Conservation (phyloP, 2,329 filamentous ascomycete genomes). For the Aspergillus sclerotialis region DNA sequence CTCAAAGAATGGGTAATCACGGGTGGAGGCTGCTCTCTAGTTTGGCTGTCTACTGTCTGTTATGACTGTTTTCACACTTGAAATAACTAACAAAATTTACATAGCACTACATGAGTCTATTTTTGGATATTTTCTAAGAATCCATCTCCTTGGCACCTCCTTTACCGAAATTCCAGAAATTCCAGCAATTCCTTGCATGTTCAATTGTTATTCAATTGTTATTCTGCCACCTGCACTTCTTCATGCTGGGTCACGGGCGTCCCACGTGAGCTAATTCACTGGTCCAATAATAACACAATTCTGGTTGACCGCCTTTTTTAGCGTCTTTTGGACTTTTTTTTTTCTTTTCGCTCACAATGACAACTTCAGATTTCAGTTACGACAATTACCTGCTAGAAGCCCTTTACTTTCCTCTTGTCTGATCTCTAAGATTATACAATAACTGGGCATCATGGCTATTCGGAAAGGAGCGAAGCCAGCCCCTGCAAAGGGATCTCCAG, state of each 20-base stretch:
- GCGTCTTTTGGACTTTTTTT: constrained; percentile 14
- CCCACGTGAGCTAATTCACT: constrained; percentile 6
- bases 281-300: constrained; percentile 14
- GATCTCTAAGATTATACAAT: not conserved
- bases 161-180: no score
- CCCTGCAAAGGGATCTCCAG: constrained; percentile 15
- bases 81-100: no score
- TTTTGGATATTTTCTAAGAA: constrained; percentile 1
- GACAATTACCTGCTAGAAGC: not conserved
- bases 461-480: constrained; percentile 16
- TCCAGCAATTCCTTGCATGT: no score
- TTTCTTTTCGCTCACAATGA: constrained; percentile 13
- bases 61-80: no score
- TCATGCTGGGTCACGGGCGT: constrained; percentile 5
- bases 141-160: not conserved
- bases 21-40: no score
- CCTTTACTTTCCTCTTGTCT: constrained; percentile 4
- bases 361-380: not conserved
- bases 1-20: no score
- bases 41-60: no score
- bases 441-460: constrained; percentile 18
- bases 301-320: constrained; percentile 19
- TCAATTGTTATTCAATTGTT: not conserved
- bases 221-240: not conserved
- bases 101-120: no score